A percentile compares a stretch with the other conserved stretches of the same genome.
Conservation (phyloP, 768 basidiomycete species). For the Lactifluus hygrophoroides region DNA sequence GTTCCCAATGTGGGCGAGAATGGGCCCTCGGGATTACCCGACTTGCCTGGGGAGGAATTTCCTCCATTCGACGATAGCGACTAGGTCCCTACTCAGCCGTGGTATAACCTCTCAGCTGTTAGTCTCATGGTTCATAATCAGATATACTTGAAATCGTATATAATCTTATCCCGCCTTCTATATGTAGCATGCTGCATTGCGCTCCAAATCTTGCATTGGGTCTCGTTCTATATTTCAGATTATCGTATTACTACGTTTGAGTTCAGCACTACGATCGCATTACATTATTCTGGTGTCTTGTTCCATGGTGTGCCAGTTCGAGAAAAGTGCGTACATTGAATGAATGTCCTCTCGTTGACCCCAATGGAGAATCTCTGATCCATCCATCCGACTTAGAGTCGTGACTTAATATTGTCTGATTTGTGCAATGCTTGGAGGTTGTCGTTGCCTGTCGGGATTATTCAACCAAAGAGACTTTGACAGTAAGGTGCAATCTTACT, state of each 20-base stretch:
- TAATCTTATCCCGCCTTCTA: not conserved
- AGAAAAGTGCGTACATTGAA: not conserved
- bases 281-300: not conserved
- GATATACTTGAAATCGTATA: not conserved
- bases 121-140: not conserved
- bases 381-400: slow-evolving; percentile 1
- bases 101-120: not conserved
- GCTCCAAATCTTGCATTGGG: not conserved
- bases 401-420: slow-evolving; percentile 8
- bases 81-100: not conserved
- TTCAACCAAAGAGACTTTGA: not conserved
- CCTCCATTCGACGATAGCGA: too few species aligned
- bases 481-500: slow-evolving; percentile 6
- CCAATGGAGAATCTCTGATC: not conserved
- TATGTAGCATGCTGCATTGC: not conserved
- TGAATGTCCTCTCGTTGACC: not conserved
- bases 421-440: slow-evolving; percentile 13
- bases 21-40: too few species aligned
- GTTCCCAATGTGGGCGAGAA: not conserved
- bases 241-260: not conserved
- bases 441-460: slow-evolving; percentile 11
- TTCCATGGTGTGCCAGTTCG: too few species aligned
- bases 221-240: not conserved
- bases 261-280: not conserved
- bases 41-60: too few species aligned